Base-by-base conservation (phyloP, 129 eudicot genomes). In the Helichrysum umbraculigerum region DNA sequence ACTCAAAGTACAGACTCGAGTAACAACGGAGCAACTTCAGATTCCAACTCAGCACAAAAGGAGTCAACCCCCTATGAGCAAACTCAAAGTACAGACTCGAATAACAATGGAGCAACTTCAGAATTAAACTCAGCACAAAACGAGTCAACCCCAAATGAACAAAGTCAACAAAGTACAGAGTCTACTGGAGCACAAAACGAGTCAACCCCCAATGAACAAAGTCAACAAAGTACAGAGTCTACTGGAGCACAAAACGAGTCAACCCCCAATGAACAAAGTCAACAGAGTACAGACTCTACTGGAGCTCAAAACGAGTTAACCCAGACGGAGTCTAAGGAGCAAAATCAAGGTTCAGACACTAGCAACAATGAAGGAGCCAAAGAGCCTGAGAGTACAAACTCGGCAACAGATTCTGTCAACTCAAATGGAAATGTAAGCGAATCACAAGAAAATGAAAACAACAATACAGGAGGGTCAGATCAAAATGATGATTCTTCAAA, bases 51-150 rank as follows among this genome's bases (percentile, higher is more conserved):
- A 22, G 68, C 60, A 57, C 76, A 78, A 41, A 73, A 70, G 7
- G 81, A 81, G 66, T 70, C 88, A 12, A 83, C 77, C 25, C 83
- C 77, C 4, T 75, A 74, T 16, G 73, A 57, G 52, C 87, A 76
- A 71, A 68, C 78, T 35, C 69, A 83, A 14, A 70, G 61, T 12
- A 34, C 81, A 32, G 71, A 83, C 20, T 67, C 80, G 9, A 65
- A 65, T 68, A 39, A 60, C 76, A 75, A 65, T 12, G 73, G 78
- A 32, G 65, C 68, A 47, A 71, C 62, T 71, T 68, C 66, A 64
- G 84, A 83, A 33, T 63, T 78, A 1, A 71, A 79, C 11, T 50
- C 82, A 30, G 68, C 60, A 57, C 76, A 78, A 41, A 73, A 70
- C 11, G 81, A 81, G 66, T 70, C 88, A 12, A 83, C 77, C 25